phyloP scores from a whole-genome alignment of 164 flowering plant species.

The Dillenia suffruticosa region DNA sequence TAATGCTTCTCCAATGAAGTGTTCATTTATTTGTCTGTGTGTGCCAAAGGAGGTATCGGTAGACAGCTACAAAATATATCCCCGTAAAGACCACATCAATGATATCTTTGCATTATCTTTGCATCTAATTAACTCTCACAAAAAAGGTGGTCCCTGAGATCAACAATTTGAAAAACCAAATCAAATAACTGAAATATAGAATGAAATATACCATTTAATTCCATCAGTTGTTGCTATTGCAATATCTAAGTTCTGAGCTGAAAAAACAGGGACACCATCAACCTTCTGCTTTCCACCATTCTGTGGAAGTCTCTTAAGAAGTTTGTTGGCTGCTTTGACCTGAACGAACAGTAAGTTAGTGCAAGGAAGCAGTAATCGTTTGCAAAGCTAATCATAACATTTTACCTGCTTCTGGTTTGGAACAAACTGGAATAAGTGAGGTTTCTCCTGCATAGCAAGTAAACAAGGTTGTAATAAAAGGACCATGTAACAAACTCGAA shows the following conservation, averaged over 20 bases:
- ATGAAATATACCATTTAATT: conserved; percentile 65
- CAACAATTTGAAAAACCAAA: background rate
- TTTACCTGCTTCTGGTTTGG: conserved; percentile 85
- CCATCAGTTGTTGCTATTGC: conserved; percentile 88
- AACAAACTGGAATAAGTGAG: conserved; percentile 85
- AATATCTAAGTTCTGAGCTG: conserved; percentile 89
- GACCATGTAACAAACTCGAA: background rate
- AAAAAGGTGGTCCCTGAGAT: background rate
- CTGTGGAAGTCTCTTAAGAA: conserved; percentile 52
- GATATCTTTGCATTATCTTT: too few relatives aligned
- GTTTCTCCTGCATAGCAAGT: conserved; percentile 63
- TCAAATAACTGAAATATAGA: background rate
- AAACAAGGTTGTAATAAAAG: conserved; percentile 3
- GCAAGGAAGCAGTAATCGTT: background rate
- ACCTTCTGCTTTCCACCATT: conserved; percentile 39
- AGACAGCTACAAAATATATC: too few relatives aligned
- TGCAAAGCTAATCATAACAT: conserved; percentile 1
- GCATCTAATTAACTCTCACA: too few relatives aligned
- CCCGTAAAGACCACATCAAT: too few relatives aligned
- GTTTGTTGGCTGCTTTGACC: conserved; percentile 89
- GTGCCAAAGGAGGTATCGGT: too few relatives aligned
- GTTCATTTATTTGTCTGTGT: too few relatives aligned
- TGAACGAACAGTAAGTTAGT: conserved; percentile 20
- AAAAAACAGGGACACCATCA: conserved; percentile 92
- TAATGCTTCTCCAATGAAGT: too few relatives aligned